phyloP scores from a whole-genome alignment of 805 yeast species.

The Kodamaea laetipori region DNA sequence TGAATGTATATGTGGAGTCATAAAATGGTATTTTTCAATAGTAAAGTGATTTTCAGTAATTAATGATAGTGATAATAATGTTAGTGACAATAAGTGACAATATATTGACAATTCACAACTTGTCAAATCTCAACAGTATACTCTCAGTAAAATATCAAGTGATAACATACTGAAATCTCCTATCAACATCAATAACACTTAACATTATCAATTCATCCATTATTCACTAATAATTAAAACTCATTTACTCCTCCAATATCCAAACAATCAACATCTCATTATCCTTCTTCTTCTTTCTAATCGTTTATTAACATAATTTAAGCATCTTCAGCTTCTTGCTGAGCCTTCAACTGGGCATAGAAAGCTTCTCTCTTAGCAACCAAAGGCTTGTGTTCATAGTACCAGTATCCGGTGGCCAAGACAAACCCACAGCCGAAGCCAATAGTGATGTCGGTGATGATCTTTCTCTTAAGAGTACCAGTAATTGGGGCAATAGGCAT shows the following conservation, averaged over 20 bases:
- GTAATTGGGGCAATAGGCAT: constrained; percentile 87
- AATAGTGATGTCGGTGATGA: constrained; percentile 73
- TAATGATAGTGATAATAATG: no score
- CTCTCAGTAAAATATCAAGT: no score
- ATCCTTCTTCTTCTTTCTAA: background rate
- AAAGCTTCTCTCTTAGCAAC: constrained; percentile 80
- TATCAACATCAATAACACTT: background rate
- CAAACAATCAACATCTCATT: background rate
- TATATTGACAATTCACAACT: no score
- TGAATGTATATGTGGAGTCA: no score
- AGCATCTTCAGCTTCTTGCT: constrained; percentile 62
- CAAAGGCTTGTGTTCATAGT: constrained; percentile 79
- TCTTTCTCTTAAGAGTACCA: constrained; percentile 79
- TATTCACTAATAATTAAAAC: no score
- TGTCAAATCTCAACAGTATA: no score
- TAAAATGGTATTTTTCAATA: no score
- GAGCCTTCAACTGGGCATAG: constrained; percentile 76
- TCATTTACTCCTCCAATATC: background rate
- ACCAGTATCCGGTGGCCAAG: constrained; percentile 70
- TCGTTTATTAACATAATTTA: constrained; percentile 13
- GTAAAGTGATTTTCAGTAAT: no score
- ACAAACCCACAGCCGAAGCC: constrained; percentile 65
- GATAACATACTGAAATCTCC: background rate
- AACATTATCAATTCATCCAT: background rate
- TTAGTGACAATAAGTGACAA: no score